A percentile compares a stretch with the other conserved stretches of the same genome.
Conservation (phyloP, 257 asterid species). For the Petunia secreta region DNA sequence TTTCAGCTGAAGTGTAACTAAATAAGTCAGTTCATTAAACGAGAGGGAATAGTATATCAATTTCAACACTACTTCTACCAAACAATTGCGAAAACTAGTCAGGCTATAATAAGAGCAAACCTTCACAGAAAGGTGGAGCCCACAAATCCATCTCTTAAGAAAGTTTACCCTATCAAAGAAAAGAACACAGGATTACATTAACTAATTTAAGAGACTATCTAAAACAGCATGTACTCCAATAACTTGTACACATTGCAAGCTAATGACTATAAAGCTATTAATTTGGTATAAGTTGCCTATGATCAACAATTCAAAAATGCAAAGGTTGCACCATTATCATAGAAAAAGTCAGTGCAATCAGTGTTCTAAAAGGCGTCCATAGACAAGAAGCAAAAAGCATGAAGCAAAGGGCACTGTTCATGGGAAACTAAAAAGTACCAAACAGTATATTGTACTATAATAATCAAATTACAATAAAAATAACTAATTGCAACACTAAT, state of each 20-base stretch:
- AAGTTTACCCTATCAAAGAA: constrained; percentile 27
- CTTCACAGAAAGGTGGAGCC: constrained; percentile 46
- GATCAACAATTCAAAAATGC: neutral
- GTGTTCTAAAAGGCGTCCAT: too few species aligned
- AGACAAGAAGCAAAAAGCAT: too few species aligned
- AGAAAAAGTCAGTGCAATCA: too few species aligned
- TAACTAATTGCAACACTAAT: too few species aligned
- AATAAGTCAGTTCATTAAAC: constrained; percentile 25
- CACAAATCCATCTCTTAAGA: constrained; percentile 52
- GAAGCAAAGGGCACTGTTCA: too few species aligned
- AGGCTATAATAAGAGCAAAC: constrained; percentile 25
- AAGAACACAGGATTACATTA: neutral
- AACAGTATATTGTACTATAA: too few species aligned
- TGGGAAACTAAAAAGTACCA: too few species aligned
- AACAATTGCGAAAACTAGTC: neutral
- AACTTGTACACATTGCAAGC: neutral
- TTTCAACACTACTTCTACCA: constrained; percentile 3
- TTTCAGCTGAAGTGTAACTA: constrained; percentile 19
- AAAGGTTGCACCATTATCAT: too few species aligned
- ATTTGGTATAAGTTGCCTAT: constrained; percentile 1
- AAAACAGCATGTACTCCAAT: neutral
- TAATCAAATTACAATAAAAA: too few species aligned
- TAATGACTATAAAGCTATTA: neutral
- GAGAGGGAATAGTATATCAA: neutral
- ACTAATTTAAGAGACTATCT: constrained; percentile 2